Evolutionary conservation across 2,329 filamentous ascomycete species (phyloP), one percentile per base, ranked within the genome.

Genomic region (Malbranchea cinnamomea): DNA sequence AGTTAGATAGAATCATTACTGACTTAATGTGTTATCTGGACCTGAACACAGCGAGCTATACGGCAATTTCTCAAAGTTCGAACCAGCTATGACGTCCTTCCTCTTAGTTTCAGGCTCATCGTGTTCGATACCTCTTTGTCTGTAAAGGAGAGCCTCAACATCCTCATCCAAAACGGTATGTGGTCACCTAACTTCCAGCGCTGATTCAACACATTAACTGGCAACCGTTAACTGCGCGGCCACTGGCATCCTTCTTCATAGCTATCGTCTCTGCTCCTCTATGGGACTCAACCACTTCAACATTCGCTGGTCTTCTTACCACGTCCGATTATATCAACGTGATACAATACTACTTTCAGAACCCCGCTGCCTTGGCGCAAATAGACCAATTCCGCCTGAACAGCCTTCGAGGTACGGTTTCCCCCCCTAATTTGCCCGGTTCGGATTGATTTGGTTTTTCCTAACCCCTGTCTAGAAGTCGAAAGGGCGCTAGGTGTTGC

Each of bases 271-370:
- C 89, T 17, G 89, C 89, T 30, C 89, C 89, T 29, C 64, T 98
- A 41, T 98, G 89, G 89, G 85, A 98, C 56, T 94, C 87, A 15
- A 78, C 80, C 41, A 81, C 77, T 3, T 92, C 85, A 15, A 83
- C 79, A 20, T 98, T 95, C 56, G 89, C 87, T 23, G 89, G 89
- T 22, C 71, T 98, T 28, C 67, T 98, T 41, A 98, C 89, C 16
- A 89, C 84, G 39, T 92, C 84, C 37, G 89, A 98, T 59, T 98
- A 89, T 54, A 91, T 98, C 60, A 98, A 98, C 49, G 78, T 98
- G 34, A 92, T 98, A 23, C 87, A 95, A 54, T 98, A 98, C 59
- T 95, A 98, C 63, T 94, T 84, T 66, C 85, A 95, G 56, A 91
- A 89, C 45, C 89, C 87, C 2, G 82, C 92, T 42, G 79, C 85